These are phyloP conservation scores for Flammula alnicola DNA, from an alignment of 1,284 basidiomycete genomes.

Conservation along the genomic window DNA sequence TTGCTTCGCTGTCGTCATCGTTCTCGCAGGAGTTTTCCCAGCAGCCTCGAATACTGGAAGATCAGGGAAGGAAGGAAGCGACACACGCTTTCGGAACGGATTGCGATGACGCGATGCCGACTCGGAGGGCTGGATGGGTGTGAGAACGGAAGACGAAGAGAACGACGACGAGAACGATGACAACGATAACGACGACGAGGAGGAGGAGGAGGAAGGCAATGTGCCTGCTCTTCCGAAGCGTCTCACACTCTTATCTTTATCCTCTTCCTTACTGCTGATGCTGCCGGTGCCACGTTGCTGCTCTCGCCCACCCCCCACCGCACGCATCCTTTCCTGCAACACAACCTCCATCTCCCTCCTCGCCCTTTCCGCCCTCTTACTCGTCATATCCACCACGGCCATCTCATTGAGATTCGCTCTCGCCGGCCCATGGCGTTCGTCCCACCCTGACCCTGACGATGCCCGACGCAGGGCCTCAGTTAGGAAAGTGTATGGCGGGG, in stretches of 20 bases:
- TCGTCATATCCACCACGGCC: background rate
- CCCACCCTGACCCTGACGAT: too few relatives aligned
- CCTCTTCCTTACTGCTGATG: background rate
- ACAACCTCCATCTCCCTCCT: background rate
- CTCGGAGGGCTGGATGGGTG: background rate
- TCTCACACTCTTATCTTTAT: too few relatives aligned
- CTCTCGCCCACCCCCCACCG: background rate
- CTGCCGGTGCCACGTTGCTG: background rate
- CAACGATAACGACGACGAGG: too few relatives aligned
- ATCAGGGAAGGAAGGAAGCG: slow-evolving; percentile 7
- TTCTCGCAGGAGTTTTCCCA: background rate
- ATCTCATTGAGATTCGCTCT: too few relatives aligned
- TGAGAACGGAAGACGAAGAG: background rate
- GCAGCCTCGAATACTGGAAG: slow-evolving; percentile 2
- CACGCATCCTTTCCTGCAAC: background rate
- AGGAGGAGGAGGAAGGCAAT: too few relatives aligned
- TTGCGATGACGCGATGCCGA: slow-evolving; percentile 2
- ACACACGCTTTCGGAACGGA: slow-evolving; percentile 11
- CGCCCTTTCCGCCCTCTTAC: background rate
- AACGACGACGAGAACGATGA: background rate
- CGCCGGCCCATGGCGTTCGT: too few relatives aligned
- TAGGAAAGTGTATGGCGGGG: too few relatives aligned
- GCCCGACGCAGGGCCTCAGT: background rate
- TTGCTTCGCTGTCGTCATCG: background rate
- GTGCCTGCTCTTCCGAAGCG: too few relatives aligned